Evolutionary conservation across 108 stramenopile species (phyloP).

Genomic region (Bacterosira constricta): DNA sequence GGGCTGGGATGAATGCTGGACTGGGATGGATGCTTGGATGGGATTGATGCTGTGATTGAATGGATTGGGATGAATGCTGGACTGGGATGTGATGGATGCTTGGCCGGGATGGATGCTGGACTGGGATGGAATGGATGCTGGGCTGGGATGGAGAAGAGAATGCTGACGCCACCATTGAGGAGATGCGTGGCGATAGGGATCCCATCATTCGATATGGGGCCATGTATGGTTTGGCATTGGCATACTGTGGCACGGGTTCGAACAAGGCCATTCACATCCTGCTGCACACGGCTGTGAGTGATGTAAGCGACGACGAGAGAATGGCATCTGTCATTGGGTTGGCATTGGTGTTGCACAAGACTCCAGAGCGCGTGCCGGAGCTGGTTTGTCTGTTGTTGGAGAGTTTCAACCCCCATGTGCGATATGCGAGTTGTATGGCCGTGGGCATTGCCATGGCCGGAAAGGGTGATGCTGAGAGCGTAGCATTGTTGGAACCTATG

Average conservation of each 20-base stretch:
- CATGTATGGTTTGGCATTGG: constrained; percentile 94
- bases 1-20: too few relatives aligned
- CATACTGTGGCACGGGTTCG: constrained; percentile 96
- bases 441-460: constrained; percentile 98
- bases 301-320: constrained; percentile 97
- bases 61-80: too few relatives aligned
- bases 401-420: constrained; percentile 98
- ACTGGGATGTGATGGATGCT: too few relatives aligned
- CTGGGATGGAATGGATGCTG: too few relatives aligned
- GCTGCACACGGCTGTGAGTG: constrained; percentile 97
- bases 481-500: constrained; percentile 96
- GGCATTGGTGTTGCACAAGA: constrained; percentile 96
- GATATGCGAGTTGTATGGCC: constrained; percentile 98
- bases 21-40: too few relatives aligned
- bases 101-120: too few relatives aligned
- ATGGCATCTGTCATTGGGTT: constrained; percentile 96
- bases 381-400: constrained; percentile 94
- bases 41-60: too few relatives aligned
- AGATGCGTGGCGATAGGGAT: constrained; percentile 94
- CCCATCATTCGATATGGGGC: constrained; percentile 97
- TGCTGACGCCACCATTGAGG: constrained; percentile 94
- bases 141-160: too few relatives aligned
- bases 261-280: constrained; percentile 95
- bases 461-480: constrained; percentile 88
- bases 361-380: constrained; percentile 91